Percentiles rank a stretch among this genome's conserved stretches.
Conservation (phyloP, 148 eudicot genomes). For the Silene conica region DNA sequence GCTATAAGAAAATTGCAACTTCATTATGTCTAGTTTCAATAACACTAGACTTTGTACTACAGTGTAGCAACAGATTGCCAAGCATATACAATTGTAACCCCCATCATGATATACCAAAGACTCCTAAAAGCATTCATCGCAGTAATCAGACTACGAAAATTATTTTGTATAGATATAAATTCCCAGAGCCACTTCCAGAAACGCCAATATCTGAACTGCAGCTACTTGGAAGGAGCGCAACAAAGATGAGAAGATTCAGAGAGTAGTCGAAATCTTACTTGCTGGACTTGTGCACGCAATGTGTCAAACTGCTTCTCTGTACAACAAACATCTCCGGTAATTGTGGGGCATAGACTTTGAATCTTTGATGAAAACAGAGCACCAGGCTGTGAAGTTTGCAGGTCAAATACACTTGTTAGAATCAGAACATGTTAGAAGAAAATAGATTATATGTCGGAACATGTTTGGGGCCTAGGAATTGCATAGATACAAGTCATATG, state of each 20-base stretch:
- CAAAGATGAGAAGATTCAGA: background rate
- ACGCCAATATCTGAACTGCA: background rate
- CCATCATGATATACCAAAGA: background rate
- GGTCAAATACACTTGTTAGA: constrained; percentile 14
- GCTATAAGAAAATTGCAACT: background rate
- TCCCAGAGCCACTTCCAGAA: background rate
- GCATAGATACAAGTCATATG: no score
- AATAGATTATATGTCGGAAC: no score
- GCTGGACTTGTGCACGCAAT: constrained; percentile 84
- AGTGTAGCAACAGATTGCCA: background rate
- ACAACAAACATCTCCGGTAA: constrained; percentile 89
- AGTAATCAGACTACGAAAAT: background rate
- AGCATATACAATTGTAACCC: background rate
- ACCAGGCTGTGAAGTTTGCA: constrained; percentile 60
- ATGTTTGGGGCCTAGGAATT: background rate
- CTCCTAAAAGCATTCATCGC: background rate
- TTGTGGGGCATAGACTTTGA: constrained; percentile 96
- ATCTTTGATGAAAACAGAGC: constrained; percentile 78
- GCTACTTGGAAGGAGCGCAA: background rate
- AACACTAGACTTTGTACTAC: background rate
- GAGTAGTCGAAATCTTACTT: constrained; percentile 50
- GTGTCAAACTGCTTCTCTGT: constrained; percentile 89
- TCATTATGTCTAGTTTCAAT: background rate
- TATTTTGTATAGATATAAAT: background rate
- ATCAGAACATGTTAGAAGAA: constrained; percentile 7